These are phyloP conservation scores for Colletotrichum sp. DNA, from an alignment of 2,329 filamentous ascomycete genomes.

Conservation along the genomic window DNA sequence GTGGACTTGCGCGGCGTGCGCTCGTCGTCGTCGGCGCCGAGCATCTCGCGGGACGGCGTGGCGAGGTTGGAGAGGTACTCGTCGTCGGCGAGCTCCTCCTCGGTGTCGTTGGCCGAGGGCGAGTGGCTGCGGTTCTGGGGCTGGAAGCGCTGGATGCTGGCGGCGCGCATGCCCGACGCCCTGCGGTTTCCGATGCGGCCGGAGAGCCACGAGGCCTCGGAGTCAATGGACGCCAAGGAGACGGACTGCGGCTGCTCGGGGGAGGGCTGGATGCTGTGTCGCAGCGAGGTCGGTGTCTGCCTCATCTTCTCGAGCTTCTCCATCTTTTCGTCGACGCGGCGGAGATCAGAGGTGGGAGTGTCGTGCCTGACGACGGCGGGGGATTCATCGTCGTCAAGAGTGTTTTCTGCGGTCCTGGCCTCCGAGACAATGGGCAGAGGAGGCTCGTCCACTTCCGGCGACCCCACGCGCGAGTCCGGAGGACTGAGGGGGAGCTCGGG, in stretches of 20 bases:
- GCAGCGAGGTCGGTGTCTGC: constrained; percentile 50
- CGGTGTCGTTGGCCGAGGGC: constrained; percentile 48
- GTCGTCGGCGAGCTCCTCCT: constrained; percentile 76
- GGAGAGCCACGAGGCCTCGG: constrained; percentile 94
- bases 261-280: constrained; percentile 46
- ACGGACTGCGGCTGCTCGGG: constrained; percentile 70
- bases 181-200: constrained; percentile 65
- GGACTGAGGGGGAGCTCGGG: constrained; percentile 88
- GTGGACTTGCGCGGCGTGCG: constrained; percentile 42
- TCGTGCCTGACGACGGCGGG: constrained; percentile 44
- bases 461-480: constrained; percentile 80
- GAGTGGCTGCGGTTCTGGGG: constrained; percentile 24
- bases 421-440: constrained; percentile 38
- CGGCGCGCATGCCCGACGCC: constrained; percentile 50
- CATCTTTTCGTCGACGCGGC: constrained; percentile 40
- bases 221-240: constrained; percentile 92
- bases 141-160: constrained; percentile 38
- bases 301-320: constrained; percentile 34
- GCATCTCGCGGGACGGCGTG: constrained; percentile 12
- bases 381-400: not conserved
- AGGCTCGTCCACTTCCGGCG: constrained; percentile 67
- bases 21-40: constrained; percentile 25
- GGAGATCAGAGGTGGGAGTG: constrained; percentile 50
- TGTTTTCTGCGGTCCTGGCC: constrained; percentile 24
- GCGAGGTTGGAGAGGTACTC: constrained; percentile 66